A percentile compares a stretch with the other conserved stretches of the same genome.
Evolutionary conservation across 1,284 basidiomycete genomes (phyloP).

Genomic region (Ceratobasidium sp.): DNA sequence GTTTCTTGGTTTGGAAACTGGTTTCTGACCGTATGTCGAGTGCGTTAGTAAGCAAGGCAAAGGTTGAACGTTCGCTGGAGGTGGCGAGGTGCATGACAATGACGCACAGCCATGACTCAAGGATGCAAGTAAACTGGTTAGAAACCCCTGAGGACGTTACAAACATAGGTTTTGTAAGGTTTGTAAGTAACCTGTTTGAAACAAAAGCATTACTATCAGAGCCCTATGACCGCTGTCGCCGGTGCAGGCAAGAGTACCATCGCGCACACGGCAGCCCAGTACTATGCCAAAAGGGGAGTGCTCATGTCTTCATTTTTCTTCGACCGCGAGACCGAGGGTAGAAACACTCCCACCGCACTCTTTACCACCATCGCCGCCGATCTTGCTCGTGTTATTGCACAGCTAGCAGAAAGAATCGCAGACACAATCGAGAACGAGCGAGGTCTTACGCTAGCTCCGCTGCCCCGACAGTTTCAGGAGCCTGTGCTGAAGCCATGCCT

Average conservation of each 20-base stretch:
- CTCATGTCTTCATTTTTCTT: constrained; percentile 45
- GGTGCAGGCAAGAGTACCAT: constrained; percentile 49
- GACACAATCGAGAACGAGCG: background rate
- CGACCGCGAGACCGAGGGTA: background rate
- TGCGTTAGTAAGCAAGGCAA: no score
- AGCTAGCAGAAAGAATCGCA: background rate
- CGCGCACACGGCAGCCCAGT: constrained; percentile 47
- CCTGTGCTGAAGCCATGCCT: background rate
- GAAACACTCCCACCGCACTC: background rate
- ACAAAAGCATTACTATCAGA: no score
- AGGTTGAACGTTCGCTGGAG: no score
- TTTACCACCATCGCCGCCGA: constrained; percentile 21
- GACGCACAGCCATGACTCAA: no score
- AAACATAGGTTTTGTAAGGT: no score
- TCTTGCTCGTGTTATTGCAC: background rate
- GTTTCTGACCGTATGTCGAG: no score
- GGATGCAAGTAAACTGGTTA: no score
- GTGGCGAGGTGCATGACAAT: no score
- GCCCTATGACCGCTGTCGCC: constrained; percentile 47
- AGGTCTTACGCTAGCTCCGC: background rate
- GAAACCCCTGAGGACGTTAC: no score
- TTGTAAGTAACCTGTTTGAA: no score
- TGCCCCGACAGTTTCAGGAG: constrained; percentile 12
- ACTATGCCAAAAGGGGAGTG: constrained; percentile 34
- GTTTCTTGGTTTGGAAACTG: no score